A percentile compares a stretch with the other conserved stretches of the same genome.
Conservation (phyloP, 2,329 filamentous ascomycete species). For the Macrophomina pseudophaseolina region DNA sequence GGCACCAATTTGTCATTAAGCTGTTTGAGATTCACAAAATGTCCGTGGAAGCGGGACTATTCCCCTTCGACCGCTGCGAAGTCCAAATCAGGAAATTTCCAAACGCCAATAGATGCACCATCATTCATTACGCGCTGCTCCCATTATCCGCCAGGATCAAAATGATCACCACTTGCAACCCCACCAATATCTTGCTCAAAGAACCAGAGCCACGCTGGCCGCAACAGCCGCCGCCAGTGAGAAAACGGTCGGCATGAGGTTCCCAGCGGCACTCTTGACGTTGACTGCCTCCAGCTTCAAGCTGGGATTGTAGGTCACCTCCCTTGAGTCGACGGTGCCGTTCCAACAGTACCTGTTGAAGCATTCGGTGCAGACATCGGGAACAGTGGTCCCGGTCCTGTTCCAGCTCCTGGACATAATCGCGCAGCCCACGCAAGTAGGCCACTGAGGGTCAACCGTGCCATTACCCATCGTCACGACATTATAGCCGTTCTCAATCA, state of each 20-base stretch:
- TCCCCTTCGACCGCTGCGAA: background rate
- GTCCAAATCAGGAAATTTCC: background rate
- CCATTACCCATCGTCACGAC: slow-evolving; percentile 82
- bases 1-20: too few species aligned
- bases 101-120: slow-evolving; percentile 7
- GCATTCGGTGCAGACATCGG: slow-evolving; percentile 74
- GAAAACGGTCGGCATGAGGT: background rate
- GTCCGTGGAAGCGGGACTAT: too few species aligned
- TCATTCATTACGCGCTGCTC: background rate
- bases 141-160: too few species aligned
- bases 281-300: slow-evolving; percentile 32
- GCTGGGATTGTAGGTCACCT: slow-evolving; percentile 37
- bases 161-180: background rate
- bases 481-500: slow-evolving; percentile 87
- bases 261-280: slow-evolving; percentile 32
- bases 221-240: background rate
- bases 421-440: slow-evolving; percentile 85
- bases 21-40: too few species aligned
- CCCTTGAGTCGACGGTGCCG: slow-evolving; percentile 63
- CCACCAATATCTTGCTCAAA: background rate
- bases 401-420: slow-evolving; percentile 77
- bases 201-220: background rate
- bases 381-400: slow-evolving; percentile 71
- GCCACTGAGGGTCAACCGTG: slow-evolving; percentile 75
- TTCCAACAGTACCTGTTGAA: slow-evolving; percentile 92